Base-by-base conservation (phyloP, 1,139 yeast species). In the Tardiomyces depauwii region DNA sequence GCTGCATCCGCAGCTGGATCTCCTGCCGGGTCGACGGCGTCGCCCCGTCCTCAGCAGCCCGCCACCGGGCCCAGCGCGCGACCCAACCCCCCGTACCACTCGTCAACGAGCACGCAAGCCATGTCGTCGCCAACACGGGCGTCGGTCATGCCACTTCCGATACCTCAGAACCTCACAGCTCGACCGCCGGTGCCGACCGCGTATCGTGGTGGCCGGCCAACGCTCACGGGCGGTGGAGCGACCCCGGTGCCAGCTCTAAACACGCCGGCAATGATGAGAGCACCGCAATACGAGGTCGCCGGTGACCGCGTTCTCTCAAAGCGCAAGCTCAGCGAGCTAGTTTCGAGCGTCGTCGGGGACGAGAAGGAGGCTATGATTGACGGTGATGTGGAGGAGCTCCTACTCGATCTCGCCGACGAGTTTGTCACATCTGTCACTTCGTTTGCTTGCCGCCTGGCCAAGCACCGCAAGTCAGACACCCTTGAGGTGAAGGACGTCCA, bases 381-480 rank as follows among this genome's bases (percentile, higher is more conserved):
- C 61, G 96, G 96, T 28, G 96, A 91, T 63, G 97, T 89, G 14
- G 97, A 91, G 62, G 96, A 89, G 55, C 67, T 89, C 40, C 68
- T 91, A 44, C 71, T 93, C 44, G 98, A 93, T 62, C 71, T 91
- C 49, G 97, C 98, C 0, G 99, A 93, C 62, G 98, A 93, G 60
- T 91, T 91, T 62, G 93, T 91, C 13, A 77, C 85, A 14, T 81
- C 85, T 44, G 95, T 93, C 2, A 87, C 96, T 0, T 75, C 87
- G 2, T 91, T 91, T 69, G 95, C 96, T 0, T 91, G 98, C 62
- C 77, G 93, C 47, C 71, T 91, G 55, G 98, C 99, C 16, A 91
- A 91, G 62, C 96, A 89, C 59, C 76, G 98, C 53, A 87, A 87
- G 61, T 78, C 87, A n/a, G 96, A 89, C 51, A 76, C 80, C 44